Conservation (phyloP, 2,329 filamentous ascomycete genomes). For the Davidsoniella neocaledoniae region DNA sequence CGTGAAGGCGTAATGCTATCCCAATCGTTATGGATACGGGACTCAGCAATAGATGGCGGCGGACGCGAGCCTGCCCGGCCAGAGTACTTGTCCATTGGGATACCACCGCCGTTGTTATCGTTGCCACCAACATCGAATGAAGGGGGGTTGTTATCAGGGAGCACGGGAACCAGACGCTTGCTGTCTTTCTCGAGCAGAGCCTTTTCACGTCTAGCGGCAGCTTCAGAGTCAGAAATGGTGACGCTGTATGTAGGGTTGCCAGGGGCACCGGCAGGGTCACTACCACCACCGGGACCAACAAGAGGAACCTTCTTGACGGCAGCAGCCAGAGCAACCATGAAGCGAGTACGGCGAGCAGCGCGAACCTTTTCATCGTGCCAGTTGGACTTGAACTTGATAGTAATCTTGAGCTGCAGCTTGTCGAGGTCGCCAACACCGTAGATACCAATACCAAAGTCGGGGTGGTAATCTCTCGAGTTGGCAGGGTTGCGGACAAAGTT, state of each 20-base stretch:
- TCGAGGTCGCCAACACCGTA: constrained; percentile 68
- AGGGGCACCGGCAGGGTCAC: constrained; percentile 42
- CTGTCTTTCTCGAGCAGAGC: constrained; percentile 40
- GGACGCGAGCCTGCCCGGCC: not conserved
- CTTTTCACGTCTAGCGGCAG: constrained; percentile 43
- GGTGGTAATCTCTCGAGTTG: constrained; percentile 81
- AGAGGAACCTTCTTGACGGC: constrained; percentile 81
- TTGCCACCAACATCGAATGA: not conserved
- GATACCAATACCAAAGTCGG: constrained; percentile 64
- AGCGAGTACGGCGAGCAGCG: constrained; percentile 71
- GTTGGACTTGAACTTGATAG: constrained; percentile 84
- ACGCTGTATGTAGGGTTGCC: constrained; percentile 73
- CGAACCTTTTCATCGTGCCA: constrained; percentile 78
- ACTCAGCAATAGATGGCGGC: constrained; percentile 5
- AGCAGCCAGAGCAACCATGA: constrained; percentile 83
- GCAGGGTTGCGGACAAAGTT: constrained; percentile 68
- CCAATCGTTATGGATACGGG: constrained; percentile 5
- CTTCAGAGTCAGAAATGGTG: constrained; percentile 51
- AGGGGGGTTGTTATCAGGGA: constrained; percentile 15
- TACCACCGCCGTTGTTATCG: not conserved
- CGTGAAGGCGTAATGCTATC: constrained; percentile 18
- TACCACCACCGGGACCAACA: constrained; percentile 59
- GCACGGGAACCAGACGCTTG: constrained; percentile 43
- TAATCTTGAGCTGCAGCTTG: constrained; percentile 67
- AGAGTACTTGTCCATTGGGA: not conserved